Percentiles rank a stretch among this genome's conserved stretches.
phyloP scores from a whole-genome alignment of 352 stramenopile genomes.

The Globisporangium ultimum region DNA sequence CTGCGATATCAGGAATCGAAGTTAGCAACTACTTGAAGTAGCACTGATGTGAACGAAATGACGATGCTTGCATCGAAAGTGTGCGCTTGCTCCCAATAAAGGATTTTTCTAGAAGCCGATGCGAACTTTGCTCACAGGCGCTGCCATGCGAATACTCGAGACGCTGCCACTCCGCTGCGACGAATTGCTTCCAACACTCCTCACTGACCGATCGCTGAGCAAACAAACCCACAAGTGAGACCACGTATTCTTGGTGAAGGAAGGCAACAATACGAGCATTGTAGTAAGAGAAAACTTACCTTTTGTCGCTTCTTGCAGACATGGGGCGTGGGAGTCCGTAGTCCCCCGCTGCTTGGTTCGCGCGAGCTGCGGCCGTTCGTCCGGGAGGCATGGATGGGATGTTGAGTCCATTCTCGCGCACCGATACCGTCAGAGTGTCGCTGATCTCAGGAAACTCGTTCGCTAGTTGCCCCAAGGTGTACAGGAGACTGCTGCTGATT shows the following conservation, averaged over 20 bases:
- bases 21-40: too few relatives aligned
- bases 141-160: slow-evolving; percentile 46
- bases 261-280: background rate
- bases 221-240: slow-evolving; percentile 9
- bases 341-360: slow-evolving; percentile 23
- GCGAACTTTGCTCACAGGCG: slow-evolving; percentile 58
- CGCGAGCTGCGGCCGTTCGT: slow-evolving; percentile 48
- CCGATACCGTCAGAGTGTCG: slow-evolving; percentile 64
- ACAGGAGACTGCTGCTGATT: slow-evolving; percentile 84
- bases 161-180: slow-evolving; percentile 51
- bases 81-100: background rate
- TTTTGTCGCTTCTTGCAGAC: slow-evolving; percentile 70
- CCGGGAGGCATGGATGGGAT: slow-evolving; percentile 73
- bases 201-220: slow-evolving; percentile 46
- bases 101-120: slow-evolving; percentile 38
- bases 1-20: too few relatives aligned
- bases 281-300: slow-evolving; percentile 25
- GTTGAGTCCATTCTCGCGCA: slow-evolving; percentile 75
- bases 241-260: background rate
- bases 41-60: too few relatives aligned
- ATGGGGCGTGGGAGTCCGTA: slow-evolving; percentile 43
- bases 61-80: too few relatives aligned
- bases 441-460: slow-evolving; percentile 93
- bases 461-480: slow-evolving; percentile 90
- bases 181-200: slow-evolving; percentile 45